phyloP scores from a whole-genome alignment of 371 early-diverging fungal genomes.

The Mycotypha africana region DNA sequence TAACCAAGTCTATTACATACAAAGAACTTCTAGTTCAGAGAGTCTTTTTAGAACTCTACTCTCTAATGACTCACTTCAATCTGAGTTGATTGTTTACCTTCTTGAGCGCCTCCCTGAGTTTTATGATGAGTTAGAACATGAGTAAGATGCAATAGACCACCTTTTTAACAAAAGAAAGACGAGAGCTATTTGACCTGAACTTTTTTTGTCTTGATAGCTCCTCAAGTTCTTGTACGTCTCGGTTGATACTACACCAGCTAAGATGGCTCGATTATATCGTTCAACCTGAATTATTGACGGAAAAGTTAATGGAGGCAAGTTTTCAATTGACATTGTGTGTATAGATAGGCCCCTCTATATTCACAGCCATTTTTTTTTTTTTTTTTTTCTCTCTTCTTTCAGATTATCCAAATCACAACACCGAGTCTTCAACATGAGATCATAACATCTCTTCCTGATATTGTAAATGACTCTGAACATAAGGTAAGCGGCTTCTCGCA shows the following conservation, averaged over 20 bases:
- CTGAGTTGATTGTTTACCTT: conserved; percentile 51
- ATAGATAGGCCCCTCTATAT: no score
- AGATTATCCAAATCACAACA: conserved; percentile 63
- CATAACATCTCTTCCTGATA: conserved; percentile 69
- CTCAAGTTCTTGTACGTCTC: conserved; percentile 52
- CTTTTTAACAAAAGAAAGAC: neutral
- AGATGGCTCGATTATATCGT: conserved; percentile 77
- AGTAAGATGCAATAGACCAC: no score
- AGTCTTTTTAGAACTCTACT: conserved; percentile 61
- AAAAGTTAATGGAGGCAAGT: conserved; percentile 64
- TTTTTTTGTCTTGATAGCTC: conserved; percentile 6
- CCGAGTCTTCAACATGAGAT: conserved; percentile 70
- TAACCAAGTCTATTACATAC: no score
- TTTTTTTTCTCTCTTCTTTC: neutral
- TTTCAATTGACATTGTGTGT: no score
- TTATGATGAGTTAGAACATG: conserved; percentile 53
- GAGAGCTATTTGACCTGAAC: no score
- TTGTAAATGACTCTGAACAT: conserved; percentile 73
- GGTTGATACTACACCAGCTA: conserved; percentile 69
- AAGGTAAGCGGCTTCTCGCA: conserved; percentile 39
- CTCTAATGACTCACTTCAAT: conserved; percentile 58
- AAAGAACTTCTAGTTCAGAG: conserved; percentile 26
- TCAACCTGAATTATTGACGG: conserved; percentile 54
- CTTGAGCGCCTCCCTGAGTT: conserved; percentile 65
- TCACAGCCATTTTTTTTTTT: neutral